A percentile compares a stretch with the other conserved stretches of the same genome.
Evolutionary conservation across 2,329 filamentous ascomycete species (phyloP).

Genomic region (Neofusicoccum parvum): DNA sequence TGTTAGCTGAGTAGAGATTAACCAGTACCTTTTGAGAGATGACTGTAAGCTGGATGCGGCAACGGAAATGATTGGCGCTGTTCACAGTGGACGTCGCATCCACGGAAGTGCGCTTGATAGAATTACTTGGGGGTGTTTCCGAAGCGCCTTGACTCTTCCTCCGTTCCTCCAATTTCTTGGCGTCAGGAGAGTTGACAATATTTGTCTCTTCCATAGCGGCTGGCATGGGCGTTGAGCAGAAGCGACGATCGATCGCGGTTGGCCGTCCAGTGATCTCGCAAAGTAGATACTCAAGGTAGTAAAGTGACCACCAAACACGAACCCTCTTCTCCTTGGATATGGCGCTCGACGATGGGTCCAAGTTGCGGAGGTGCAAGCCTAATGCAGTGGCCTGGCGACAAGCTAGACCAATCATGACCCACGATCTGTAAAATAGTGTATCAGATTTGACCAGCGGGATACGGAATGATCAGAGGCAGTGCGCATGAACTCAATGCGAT

Average conservation of each 20-base stretch:
- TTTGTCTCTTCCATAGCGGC: slow-evolving; percentile 30
- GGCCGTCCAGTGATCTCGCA: slow-evolving; percentile 42
- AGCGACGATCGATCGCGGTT: slow-evolving; percentile 31
- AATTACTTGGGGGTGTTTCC: not conserved
- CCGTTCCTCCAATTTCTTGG: not conserved
- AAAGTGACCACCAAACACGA: slow-evolving; percentile 45
- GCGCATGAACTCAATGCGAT: not conserved
- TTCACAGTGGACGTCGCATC: not conserved
- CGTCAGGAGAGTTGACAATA: not conserved
- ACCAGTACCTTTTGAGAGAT: slow-evolving; percentile 36
- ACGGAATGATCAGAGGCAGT: not conserved
- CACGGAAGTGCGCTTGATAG: not conserved
- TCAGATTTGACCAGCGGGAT: not conserved
- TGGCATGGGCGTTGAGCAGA: slow-evolving; percentile 37
- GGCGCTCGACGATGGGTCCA: slow-evolving; percentile 28
- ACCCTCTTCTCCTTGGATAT: slow-evolving; percentile 37
- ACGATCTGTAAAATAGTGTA: slow-evolving; percentile 33
- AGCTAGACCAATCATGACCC: slow-evolving; percentile 38
- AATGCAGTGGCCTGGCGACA: slow-evolving; percentile 38
- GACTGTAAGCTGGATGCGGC: slow-evolving; percentile 28
- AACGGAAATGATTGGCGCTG: slow-evolving; percentile 18
- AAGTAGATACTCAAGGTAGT: slow-evolving; percentile 38
- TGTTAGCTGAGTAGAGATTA: slow-evolving; percentile 35
- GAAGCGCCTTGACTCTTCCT: not conserved
- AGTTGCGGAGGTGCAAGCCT: slow-evolving; percentile 41